These are phyloP conservation scores for Aspergillus uvarum DNA, from an alignment of 2,329 filamentous ascomycete genomes.

Conservation along the genomic window DNA sequence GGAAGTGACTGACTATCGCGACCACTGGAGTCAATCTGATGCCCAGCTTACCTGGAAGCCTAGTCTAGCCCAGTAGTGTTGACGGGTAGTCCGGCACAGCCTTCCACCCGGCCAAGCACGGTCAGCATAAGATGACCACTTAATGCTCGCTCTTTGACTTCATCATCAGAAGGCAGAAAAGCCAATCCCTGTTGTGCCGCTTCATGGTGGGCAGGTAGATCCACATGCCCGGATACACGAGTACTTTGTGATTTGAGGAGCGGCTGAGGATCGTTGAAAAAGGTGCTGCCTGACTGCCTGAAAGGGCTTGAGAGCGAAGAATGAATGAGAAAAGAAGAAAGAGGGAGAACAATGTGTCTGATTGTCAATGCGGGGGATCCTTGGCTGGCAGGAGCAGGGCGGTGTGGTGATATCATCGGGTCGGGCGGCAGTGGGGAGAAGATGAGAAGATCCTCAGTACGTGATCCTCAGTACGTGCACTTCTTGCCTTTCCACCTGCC, in stretches of 20 bases:
- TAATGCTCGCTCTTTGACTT: neutral
- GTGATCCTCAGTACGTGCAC: too few relatives aligned
- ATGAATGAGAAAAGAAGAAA: too few relatives aligned
- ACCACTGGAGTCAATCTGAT: neutral
- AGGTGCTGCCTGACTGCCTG: too few relatives aligned
- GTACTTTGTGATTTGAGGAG: too few relatives aligned
- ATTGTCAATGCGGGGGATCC: slow-evolving; percentile 7
- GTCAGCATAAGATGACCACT: slow-evolving; percentile 4
- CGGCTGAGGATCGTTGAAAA: too few relatives aligned
- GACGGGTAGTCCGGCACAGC: slow-evolving; percentile 5
- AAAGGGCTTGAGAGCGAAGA: neutral
- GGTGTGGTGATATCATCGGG: slow-evolving; percentile 8
- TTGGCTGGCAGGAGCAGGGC: neutral
- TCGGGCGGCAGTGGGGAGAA: neutral
- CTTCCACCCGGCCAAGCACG: neutral
- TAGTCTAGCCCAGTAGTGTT: neutral
- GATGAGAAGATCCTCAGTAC: neutral
- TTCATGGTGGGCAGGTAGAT: too few relatives aligned
- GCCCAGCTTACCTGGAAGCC: neutral
- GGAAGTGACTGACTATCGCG: too few relatives aligned
- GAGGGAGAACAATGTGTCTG: neutral
- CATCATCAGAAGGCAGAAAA: neutral
- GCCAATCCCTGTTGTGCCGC: too few relatives aligned
- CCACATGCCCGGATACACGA: too few relatives aligned
- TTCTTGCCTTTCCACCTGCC: too few relatives aligned